Base-by-base conservation (phyloP, 2,329 filamentous ascomycete species). In the Sphaceloma murrayae region DNA sequence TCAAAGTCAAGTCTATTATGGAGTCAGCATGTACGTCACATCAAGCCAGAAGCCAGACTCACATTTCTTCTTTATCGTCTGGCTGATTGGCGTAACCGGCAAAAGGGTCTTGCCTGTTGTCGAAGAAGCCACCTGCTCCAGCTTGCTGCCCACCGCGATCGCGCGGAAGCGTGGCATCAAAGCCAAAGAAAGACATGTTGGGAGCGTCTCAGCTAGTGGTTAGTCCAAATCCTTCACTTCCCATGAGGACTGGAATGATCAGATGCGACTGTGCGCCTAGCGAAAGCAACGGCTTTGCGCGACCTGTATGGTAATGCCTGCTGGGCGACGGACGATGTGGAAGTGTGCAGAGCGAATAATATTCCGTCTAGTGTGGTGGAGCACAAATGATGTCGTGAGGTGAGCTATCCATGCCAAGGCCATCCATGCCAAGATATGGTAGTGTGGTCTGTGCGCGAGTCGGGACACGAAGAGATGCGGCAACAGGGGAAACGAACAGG, bases 161-260 rank as follows among this genome's bases (percentile, higher is more conserved):
- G 59, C 72, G 67, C 40, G 77, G 77, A 21, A 80, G 74, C 51
- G 72, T 74, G 46, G 81, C 72, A 60, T 93, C 82, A 65, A 93
- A 88, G 54, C 85, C 85, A 66, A 94, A 94, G 72, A 94, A 94
- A 24, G 87, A 88, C 88, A 94, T 63, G 45, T 38, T 49, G 48
- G 22, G 13, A 34, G 45, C 26, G 30, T 36, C 33, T 27, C 29
- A 48, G 43, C 18, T 34, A 7, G 36, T 26, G 36, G 24, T 24
- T 26, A 16, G 17, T n/a, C 10, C 11, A 11, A 30, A 32, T 43
- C 40, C 40, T 43, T 14, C 40, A 5, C 4, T 7, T 13, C 22
- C 13, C 24, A 27, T 19, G 24, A 29, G 24, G n/a, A 26, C n/a
- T n/a, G n/a, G n/a, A n/a, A n/a, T n/a, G n/a, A n/a, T n/a, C n/a